Conservation (phyloP, 768 basidiomycete genomes). For the Chalciporus pseudorubinellus region DNA sequence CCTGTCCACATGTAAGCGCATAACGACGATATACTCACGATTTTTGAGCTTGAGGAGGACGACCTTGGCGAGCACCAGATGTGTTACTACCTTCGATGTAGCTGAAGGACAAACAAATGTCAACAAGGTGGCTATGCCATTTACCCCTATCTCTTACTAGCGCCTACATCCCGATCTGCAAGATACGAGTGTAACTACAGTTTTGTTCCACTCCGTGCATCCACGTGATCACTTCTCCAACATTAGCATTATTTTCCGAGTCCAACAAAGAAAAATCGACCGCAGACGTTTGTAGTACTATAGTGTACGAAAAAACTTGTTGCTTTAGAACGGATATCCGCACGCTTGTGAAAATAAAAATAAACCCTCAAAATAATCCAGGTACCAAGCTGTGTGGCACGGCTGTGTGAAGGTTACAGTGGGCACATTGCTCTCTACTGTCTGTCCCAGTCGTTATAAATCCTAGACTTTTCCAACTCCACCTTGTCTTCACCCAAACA, state of each 20-base stretch:
- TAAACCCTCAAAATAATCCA: too few species aligned
- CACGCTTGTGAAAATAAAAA: too few species aligned
- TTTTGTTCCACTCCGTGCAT: too few species aligned
- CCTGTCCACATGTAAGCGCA: conserved; percentile 13
- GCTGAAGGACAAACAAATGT: conserved; percentile 22
- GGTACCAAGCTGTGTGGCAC: neutral
- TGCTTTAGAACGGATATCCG: too few species aligned
- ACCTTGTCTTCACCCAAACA: neutral
- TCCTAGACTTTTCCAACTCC: neutral
- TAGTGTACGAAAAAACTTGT: too few species aligned
- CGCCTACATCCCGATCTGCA: neutral
- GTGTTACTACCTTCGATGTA: neutral
- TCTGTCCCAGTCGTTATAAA: conserved; percentile 2
- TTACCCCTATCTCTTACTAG: neutral
- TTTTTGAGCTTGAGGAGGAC: conserved; percentile 50
- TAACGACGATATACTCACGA: conserved; percentile 45
- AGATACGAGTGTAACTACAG: neutral
- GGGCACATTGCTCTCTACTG: too few species aligned
- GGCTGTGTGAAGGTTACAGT: conserved; percentile 16
- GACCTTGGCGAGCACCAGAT: conserved; percentile 24
- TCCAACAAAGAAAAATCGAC: too few species aligned
- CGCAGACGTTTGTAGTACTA: too few species aligned
- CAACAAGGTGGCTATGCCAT: conserved; percentile 29
- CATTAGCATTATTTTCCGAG: too few species aligned
- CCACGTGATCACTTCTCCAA: too few species aligned